Conservation (phyloP, 345 rosid species). For the Citrus sp. region DNA sequence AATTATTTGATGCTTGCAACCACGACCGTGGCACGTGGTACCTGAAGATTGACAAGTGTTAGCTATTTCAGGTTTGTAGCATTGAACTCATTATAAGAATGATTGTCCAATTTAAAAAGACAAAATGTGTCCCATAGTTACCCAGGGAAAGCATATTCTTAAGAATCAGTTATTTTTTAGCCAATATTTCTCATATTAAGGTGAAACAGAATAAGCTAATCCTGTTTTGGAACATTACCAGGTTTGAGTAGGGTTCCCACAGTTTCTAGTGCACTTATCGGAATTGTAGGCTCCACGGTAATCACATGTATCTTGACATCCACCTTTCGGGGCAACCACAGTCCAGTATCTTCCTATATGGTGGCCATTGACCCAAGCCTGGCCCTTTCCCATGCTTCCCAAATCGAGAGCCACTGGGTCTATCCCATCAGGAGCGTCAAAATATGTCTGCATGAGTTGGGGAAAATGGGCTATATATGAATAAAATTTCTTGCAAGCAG, state of each 20-base stretch:
- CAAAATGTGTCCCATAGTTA: neutral
- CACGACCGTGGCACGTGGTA: conserved; percentile 89
- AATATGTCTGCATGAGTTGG: conserved; percentile 50
- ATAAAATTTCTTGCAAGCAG: neutral
- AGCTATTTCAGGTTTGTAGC: conserved; percentile 3
- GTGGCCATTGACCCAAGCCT: conserved; percentile 95
- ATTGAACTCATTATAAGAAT: neutral
- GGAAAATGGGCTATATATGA: neutral
- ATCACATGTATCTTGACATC: conserved; percentile 64
- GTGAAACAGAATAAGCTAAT: neutral
- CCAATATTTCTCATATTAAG: too few relatives aligned
- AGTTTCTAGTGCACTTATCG: conserved; percentile 78
- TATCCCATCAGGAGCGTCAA: conserved; percentile 65
- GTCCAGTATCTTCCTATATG: conserved; percentile 97
- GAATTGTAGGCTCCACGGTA: conserved; percentile 82
- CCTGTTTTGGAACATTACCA: conserved; percentile 42
- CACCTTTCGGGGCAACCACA: conserved; percentile 53
- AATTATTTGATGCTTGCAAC: conserved; percentile 64
- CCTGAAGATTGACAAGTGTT: conserved; percentile 38
- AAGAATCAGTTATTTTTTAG: neutral
- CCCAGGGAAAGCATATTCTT: neutral
- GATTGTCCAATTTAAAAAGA: neutral
- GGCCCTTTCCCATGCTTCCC: conserved; percentile 99
- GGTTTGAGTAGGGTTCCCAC: conserved; percentile 89
- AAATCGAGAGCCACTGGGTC: conserved; percentile 91